These are phyloP conservation scores for Globisporangium uncinulatum DNA, from an alignment of 352 stramenopile species.

Conservation along the genomic window DNA sequence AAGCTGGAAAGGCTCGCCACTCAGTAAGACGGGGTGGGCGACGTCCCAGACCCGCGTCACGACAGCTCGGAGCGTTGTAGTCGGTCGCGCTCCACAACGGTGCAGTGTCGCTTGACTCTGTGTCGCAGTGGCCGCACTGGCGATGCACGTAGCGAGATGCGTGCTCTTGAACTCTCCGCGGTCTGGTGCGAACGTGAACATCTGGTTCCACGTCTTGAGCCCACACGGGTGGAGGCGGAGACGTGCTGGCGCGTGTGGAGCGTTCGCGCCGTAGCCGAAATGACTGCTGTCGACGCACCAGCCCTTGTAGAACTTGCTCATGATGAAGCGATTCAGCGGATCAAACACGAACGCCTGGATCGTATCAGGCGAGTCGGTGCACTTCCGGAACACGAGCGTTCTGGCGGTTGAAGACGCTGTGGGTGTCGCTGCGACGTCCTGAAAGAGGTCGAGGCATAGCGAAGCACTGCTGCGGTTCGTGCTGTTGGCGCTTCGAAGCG, in stretches of 20 bases:
- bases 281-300: slow-evolving; percentile 8
- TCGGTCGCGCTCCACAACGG: neutral
- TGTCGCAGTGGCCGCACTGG: neutral
- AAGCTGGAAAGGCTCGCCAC: slow-evolving; percentile 4
- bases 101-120: neutral
- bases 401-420: neutral
- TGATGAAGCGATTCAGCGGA: slow-evolving; percentile 7
- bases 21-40: neutral
- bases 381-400: slow-evolving; percentile 2
- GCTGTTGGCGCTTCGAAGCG: neutral
- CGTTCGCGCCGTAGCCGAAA: neutral
- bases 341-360: slow-evolving; percentile 12
- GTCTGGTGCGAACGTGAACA: slow-evolving; percentile 4
- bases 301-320: slow-evolving; percentile 1
- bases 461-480: neutral
- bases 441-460: slow-evolving; percentile 3
- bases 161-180: neutral
- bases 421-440: too few species aligned
- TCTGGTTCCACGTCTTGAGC: neutral
- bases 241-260: neutral
- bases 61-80: neutral
- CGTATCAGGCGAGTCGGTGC: neutral
- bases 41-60: neutral
- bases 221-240: slow-evolving; percentile 5
- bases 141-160: slow-evolving; percentile 5